phyloP scores from a whole-genome alignment of 345 rosid genomes.

The Excoecaria agallocha region DNA sequence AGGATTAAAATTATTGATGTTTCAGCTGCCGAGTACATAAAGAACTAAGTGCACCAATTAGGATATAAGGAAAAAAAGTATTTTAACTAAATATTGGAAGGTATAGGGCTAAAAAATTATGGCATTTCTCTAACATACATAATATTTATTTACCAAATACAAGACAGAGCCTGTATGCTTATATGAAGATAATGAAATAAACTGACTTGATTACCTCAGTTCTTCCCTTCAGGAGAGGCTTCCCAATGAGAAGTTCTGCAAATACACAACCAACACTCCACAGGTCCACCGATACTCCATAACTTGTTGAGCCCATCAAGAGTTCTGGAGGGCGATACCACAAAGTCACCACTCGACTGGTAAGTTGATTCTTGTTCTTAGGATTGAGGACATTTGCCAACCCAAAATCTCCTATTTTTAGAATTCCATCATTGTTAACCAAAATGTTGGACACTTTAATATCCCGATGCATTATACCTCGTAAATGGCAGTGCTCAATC shows the following conservation, averaged over 20 bases:
- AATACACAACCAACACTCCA: constrained; percentile 87
- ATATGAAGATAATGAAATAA: background rate
- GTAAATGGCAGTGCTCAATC: constrained; percentile 69
- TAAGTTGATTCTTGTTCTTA: constrained; percentile 48
- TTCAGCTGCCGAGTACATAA: background rate
- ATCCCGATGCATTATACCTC: constrained; percentile 72
- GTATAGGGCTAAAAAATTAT: background rate
- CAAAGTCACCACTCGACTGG: constrained; percentile 76
- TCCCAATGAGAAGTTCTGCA: constrained; percentile 59
- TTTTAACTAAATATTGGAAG: background rate
- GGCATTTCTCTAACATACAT: background rate
- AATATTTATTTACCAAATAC: background rate
- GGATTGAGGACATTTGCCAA: constrained; percentile 55
- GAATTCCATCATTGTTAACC: constrained; percentile 61
- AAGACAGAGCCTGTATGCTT: background rate
- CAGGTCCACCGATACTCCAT: constrained; percentile 61
- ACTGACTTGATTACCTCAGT: constrained; percentile 48
- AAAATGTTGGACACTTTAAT: constrained; percentile 70
- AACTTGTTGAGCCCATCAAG: constrained; percentile 72
- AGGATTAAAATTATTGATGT: background rate
- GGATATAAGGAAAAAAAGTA: background rate
- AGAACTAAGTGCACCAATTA: background rate
- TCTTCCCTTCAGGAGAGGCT: constrained; percentile 73
- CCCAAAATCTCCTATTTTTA: constrained; percentile 76
- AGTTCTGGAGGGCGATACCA: constrained; percentile 93